Percentiles rank a stretch among this genome's conserved stretches.
These are phyloP conservation scores for Pyricularia sp. DNA, from an alignment of 2,329 filamentous ascomycete genomes.

Conservation along the genomic window DNA sequence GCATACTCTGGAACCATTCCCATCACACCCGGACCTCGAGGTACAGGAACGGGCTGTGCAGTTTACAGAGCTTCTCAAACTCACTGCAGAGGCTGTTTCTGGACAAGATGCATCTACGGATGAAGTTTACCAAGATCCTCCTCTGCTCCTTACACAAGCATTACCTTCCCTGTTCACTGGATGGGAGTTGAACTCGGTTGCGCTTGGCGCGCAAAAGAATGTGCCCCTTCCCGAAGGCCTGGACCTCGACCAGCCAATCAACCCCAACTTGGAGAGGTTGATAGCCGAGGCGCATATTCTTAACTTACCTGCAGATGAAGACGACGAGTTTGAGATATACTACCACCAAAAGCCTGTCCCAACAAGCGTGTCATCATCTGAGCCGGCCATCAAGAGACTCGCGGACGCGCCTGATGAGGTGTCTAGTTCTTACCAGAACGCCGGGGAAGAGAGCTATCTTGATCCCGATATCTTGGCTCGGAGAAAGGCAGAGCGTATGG, in stretches of 20 bases:
- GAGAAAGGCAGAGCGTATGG: constrained; percentile 65
- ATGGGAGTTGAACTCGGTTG: constrained; percentile 86
- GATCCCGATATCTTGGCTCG: constrained; percentile 67
- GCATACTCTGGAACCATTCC: constrained; percentile 70
- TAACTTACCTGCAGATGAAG: constrained; percentile 39
- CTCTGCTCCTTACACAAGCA: constrained; percentile 79
- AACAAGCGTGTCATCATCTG: constrained; percentile 39
- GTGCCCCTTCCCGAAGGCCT: constrained; percentile 71
- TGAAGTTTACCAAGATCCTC: constrained; percentile 53
- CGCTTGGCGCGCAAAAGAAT: constrained; percentile 70
- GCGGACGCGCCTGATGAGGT: constrained; percentile 34
- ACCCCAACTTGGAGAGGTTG: constrained; percentile 59
- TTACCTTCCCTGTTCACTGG: constrained; percentile 82
- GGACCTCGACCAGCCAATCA: constrained; percentile 75
- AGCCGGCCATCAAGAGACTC: constrained; percentile 47
- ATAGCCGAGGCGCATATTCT: constrained; percentile 49
- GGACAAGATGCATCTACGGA: constrained; percentile 52
- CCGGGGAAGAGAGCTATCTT: constrained; percentile 52
- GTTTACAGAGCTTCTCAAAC: constrained; percentile 78
- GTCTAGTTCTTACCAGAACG: constrained; percentile 46
- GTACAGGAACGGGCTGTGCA: constrained; percentile 93
- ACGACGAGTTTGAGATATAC: constrained; percentile 59
- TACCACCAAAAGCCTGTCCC: constrained; percentile 49
- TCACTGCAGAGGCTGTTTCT: constrained; percentile 73
- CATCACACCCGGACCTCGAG: constrained; percentile 77